Base-by-base conservation (phyloP, 768 basidiomycete species). In the Dioszegia hungarica region DNA sequence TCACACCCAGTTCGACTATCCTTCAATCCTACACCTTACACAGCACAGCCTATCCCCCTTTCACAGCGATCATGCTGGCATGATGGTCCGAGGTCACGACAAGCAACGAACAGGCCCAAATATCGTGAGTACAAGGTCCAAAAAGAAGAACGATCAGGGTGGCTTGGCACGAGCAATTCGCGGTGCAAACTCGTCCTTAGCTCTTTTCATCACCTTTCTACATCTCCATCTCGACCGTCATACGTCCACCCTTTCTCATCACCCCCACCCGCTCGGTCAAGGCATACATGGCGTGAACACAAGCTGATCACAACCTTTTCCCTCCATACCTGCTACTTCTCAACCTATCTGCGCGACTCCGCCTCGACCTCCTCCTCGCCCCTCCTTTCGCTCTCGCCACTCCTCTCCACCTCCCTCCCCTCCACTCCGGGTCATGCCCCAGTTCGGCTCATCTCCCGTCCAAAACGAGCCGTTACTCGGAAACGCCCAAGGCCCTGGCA, bases 401-500 rank as follows among this genome's bases (percentile, higher is more conserved):
- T 5, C 33, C 28, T 14, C 15, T 33, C 14, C 10, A 31, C 17
- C 28, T 10, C 36, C 34, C 22, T 27, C 45, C n/a, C 28, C 24
- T 14, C 25, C 29, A 47, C 27, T 17, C 45, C 43, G 43, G 43
- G 20, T 45, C 43, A 34, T 37, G 25, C 48, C 25, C 14, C 59
- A 60, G 59, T 64, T 49, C 38, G 34, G 38, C 17, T 47, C 55
- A n/a, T 62, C 65, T n/a, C 54, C 49, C 20, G 49, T 51, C 36
- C 49, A 38, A 24, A 38, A 51, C 55, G 62, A 67, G 59, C 66
- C 66, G 17, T 39, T 67, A 27, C 62, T 67, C 19, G 56, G 60
- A 15, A 59, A 57, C 43, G 62, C 62, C n/a, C 66, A 67, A 43
- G 53, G 48, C 24, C 62, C 60, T 39, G 66, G 66, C 38, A 62